A percentile compares a stretch with the other conserved stretches of the same genome.
Conservation (phyloP, 1,284 basidiomycete genomes). For the Ceratobasidium sp. region DNA sequence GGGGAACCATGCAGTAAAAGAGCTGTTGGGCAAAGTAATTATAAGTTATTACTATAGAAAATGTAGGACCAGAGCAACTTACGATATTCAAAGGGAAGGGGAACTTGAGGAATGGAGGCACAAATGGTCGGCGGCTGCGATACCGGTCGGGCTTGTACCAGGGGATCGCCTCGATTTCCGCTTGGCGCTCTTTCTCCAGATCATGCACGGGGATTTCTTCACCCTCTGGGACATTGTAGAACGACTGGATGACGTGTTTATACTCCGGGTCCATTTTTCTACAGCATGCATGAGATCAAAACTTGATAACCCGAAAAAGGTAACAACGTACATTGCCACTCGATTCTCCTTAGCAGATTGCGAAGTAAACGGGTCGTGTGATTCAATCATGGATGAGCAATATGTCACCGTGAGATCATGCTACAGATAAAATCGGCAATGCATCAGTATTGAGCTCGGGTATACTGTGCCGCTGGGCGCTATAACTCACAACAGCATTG, state of each 20-base stretch:
- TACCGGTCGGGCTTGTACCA: constrained; percentile 44
- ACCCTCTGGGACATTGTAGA: constrained; percentile 51
- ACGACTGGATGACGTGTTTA: constrained; percentile 68
- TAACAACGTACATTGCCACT: constrained; percentile 69
- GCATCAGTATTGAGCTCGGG: background rate
- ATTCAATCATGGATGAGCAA: constrained; percentile 80
- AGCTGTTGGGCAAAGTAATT: constrained; percentile 60
- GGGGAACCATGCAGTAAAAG: constrained; percentile 69
- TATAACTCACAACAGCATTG: constrained; percentile 72
- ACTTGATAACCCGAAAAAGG: background rate
- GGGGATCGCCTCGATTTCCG: constrained; percentile 46
- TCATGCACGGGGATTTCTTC: constrained; percentile 33
- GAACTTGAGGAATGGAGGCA: constrained; percentile 76
- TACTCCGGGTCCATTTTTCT: constrained; percentile 74
- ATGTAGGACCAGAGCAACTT: constrained; percentile 55
- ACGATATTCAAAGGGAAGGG: constrained; percentile 82
- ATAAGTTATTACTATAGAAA: background rate
- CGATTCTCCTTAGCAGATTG: constrained; percentile 66
- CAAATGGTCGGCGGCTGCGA: constrained; percentile 57
- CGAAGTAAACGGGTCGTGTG: constrained; percentile 76
- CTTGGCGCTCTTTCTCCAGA: constrained; percentile 43
- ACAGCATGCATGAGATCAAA: constrained; percentile 47
- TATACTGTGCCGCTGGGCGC: constrained; percentile 11
- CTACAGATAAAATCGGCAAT: constrained; percentile 60
- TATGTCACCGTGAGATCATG: constrained; percentile 89